phyloP scores from a whole-genome alignment of 805 yeast genomes.

The Candida corydali region DNA sequence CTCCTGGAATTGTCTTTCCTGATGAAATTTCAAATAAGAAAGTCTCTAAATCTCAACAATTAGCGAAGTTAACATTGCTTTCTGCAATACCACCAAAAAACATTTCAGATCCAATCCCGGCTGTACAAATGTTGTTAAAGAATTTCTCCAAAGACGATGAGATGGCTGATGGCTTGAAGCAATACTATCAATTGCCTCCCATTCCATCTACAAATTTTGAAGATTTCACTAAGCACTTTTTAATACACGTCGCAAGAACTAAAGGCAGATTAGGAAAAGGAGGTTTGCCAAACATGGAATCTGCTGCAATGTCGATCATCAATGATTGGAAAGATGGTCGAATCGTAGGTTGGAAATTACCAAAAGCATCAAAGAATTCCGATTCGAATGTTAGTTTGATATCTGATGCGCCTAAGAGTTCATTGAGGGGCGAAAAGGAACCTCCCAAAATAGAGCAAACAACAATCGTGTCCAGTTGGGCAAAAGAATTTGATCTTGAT shows the following conservation, averaged over 20 bases:
- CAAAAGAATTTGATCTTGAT: conserved; percentile 90
- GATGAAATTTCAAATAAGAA: conserved; percentile 43
- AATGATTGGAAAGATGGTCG: conserved; percentile 98
- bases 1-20: conserved; percentile 98
- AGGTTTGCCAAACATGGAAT: conserved; percentile 83
- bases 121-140: conserved; percentile 72
- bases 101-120: conserved; percentile 78
- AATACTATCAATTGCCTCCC: conserved; percentile 75
- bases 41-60: conserved; percentile 57
- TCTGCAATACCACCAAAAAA: conserved; percentile 88
- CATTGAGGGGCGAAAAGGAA: conserved; percentile 39
- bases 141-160: conserved; percentile 68
- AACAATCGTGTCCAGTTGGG: conserved; percentile 84
- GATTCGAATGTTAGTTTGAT: conserved; percentile 12
- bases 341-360: conserved; percentile 84
- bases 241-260: conserved; percentile 88
- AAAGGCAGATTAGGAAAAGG: conserved; percentile 91
- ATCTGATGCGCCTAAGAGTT: conserved; percentile 33
- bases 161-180: conserved; percentile 73
- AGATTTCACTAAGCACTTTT: conserved; percentile 77
- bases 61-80: conserved; percentile 83
- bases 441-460: conserved; percentile 59
- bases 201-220: conserved; percentile 67
- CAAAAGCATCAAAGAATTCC: conserved; percentile 49
- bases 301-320: conserved; percentile 79